These are phyloP conservation scores for Plasmodium gonderi DNA, from an alignment of 169 alveolate species.

Conservation along the genomic window DNA sequence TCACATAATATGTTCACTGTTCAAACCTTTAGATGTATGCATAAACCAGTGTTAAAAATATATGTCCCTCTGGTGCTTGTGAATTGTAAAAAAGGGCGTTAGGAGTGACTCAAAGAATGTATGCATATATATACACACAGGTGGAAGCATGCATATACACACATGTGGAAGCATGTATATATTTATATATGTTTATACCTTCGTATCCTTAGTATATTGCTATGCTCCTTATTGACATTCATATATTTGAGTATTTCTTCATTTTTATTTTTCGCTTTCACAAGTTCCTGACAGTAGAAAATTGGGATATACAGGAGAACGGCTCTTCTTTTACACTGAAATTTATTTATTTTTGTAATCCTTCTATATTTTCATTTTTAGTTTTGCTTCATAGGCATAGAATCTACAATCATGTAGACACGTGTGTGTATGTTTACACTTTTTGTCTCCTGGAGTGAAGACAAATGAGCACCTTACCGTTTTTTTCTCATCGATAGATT, in stretches of 20 bases:
- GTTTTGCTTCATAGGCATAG: too few species aligned
- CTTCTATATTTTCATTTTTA: too few species aligned
- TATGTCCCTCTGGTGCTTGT: neutral
- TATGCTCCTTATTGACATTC: constrained; percentile 72
- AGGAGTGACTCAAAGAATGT: neutral
- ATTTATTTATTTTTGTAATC: neutral
- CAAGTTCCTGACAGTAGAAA: constrained; percentile 19
- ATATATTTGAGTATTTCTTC: constrained; percentile 66
- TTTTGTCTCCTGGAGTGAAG: neutral
- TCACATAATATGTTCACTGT: too few species aligned
- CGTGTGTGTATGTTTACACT: neutral
- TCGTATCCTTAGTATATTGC: constrained; percentile 68
- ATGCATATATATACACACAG: neutral
- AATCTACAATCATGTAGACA: neutral
- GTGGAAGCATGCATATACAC: neutral
- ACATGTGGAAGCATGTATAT: neutral
- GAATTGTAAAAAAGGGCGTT: neutral
- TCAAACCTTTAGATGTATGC: too few species aligned
- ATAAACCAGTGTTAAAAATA: too few species aligned
- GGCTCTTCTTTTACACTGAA: neutral
- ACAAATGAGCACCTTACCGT: constrained; percentile 9
- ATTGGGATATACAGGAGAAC: neutral
- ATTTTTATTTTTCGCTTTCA: constrained; percentile 46
- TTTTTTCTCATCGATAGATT: constrained; percentile 71
- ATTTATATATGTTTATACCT: constrained; percentile 7